These are phyloP conservation scores for Nakazawaea molendinolei DNA, from an alignment of 805 yeast genomes.

Conservation along the genomic window DNA sequence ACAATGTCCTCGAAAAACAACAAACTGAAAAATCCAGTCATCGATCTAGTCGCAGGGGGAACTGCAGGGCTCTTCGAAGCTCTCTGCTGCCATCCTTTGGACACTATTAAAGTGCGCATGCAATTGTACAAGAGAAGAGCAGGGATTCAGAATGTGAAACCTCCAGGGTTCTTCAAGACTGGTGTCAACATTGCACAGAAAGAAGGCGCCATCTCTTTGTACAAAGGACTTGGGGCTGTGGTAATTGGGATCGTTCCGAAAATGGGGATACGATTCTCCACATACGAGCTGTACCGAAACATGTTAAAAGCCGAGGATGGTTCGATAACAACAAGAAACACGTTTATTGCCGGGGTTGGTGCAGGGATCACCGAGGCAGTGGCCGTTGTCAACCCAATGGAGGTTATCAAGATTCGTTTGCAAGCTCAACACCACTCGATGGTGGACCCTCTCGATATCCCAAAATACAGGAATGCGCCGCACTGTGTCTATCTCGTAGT, in stretches of 20 bases:
- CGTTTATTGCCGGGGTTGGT: constrained; percentile 90
- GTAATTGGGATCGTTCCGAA: constrained; percentile 96
- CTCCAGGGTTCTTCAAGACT: constrained; percentile 82
- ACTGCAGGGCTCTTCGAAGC: constrained; percentile 97
- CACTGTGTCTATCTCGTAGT: constrained; percentile 82
- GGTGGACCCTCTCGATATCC: constrained; percentile 73
- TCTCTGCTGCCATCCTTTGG: constrained; percentile 96
- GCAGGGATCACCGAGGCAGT: constrained; percentile 98
- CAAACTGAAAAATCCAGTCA: constrained; percentile 34
- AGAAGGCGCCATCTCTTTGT: constrained; percentile 80
- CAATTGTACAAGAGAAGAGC: constrained; percentile 68
- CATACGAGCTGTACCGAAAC: constrained; percentile 83
- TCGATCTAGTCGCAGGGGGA: constrained; percentile 87
- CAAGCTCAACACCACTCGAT: constrained; percentile 93
- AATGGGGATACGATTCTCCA: constrained; percentile 95
- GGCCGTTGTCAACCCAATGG: constrained; percentile 93
- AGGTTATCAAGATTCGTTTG: constrained; percentile 90
- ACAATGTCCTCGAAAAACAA: constrained; percentile 13
- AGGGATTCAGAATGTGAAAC: constrained; percentile 35
- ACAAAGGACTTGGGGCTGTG: constrained; percentile 96
- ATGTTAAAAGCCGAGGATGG: constrained; percentile 57
- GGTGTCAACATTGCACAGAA: constrained; percentile 71
- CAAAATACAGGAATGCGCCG: constrained; percentile 87
- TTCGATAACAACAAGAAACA: constrained; percentile 60
- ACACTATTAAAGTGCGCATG: constrained; percentile 96